Conservation (phyloP, 2,329 filamentous ascomycete genomes). For the Fusarium mundagurra region DNA sequence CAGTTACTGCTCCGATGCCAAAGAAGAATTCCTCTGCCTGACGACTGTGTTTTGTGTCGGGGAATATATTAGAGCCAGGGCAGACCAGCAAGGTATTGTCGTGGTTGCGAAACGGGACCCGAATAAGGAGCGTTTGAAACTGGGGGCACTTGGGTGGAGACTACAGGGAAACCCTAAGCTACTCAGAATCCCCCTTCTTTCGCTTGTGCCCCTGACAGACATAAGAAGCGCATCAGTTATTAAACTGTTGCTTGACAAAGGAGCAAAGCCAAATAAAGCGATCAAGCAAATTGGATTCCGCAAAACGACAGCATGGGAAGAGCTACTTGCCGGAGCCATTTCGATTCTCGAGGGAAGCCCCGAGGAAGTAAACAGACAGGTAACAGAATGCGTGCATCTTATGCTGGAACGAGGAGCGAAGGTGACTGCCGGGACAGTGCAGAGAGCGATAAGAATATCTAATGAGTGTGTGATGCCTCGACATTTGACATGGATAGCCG, state of each 20-base stretch:
- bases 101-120: not conserved
- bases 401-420: not conserved
- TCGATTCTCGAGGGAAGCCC: accelerated
- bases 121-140: accelerated
- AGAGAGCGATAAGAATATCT: not conserved
- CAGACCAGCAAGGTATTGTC: not conserved
- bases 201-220: accelerated
- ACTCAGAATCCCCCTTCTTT: not conserved
- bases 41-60: not conserved
- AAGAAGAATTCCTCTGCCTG: not conserved
- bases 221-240: not conserved
- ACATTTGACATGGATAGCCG: accelerated
- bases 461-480: not conserved
- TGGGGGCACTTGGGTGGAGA: not conserved
- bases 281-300: accelerated
- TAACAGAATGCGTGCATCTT: not conserved
- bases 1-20: not conserved
- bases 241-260: not conserved
- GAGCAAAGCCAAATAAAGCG: not conserved
- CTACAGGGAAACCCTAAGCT: not conserved
- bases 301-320: not conserved
- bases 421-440: not conserved
- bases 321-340: not conserved
- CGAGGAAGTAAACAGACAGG: accelerated
- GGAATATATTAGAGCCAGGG: not conserved